A percentile compares a stretch with the other conserved stretches of the same genome.
These are phyloP conservation scores for Pyrus betulifolia DNA, from an alignment of 306 rosid genomes.

Conservation along the genomic window DNA sequence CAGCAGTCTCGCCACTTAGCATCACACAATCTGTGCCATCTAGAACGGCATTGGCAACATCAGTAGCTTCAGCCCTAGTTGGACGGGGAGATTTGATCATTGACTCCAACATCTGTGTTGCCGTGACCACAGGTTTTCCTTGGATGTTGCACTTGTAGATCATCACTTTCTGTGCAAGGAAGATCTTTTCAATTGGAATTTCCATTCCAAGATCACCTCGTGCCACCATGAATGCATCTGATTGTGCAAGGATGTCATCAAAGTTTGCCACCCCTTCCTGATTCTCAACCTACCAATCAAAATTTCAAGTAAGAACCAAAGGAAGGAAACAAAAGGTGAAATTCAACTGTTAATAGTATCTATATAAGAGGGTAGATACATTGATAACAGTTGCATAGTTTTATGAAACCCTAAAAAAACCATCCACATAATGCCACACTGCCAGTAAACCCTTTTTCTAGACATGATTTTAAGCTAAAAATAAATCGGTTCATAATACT, in stretches of 20 bases:
- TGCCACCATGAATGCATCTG: conserved; percentile 99
- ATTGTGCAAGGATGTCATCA: conserved; percentile 86
- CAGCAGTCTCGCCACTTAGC: conserved; percentile 94
- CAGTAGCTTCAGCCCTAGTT: conserved; percentile 75
- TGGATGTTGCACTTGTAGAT: conserved; percentile 97
- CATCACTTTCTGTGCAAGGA: conserved; percentile 98
- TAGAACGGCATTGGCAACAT: conserved; percentile 84
- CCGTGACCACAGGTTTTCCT: conserved; percentile 97
- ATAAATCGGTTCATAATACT: background rate
- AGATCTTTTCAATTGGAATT: conserved; percentile 96
- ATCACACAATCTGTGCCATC: conserved; percentile 92
- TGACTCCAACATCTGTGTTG: conserved; percentile 92
- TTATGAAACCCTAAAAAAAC: background rate
- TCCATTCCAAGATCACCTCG: conserved; percentile 99
- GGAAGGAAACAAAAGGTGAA: conserved; percentile 4
- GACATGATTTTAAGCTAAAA: background rate
- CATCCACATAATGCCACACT: background rate
- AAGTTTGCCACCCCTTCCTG: conserved; percentile 99
- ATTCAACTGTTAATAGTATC: background rate
- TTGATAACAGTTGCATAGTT: background rate
- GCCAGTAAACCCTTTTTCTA: background rate
- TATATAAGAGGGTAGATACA: background rate
- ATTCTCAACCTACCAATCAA: conserved; percentile 73
- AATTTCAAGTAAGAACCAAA: background rate
- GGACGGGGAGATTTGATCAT: conserved; percentile 78